Base-by-base conservation (phyloP, 495 filamentous ascomycete genomes). In the Hypoxylon trugodes region DNA sequence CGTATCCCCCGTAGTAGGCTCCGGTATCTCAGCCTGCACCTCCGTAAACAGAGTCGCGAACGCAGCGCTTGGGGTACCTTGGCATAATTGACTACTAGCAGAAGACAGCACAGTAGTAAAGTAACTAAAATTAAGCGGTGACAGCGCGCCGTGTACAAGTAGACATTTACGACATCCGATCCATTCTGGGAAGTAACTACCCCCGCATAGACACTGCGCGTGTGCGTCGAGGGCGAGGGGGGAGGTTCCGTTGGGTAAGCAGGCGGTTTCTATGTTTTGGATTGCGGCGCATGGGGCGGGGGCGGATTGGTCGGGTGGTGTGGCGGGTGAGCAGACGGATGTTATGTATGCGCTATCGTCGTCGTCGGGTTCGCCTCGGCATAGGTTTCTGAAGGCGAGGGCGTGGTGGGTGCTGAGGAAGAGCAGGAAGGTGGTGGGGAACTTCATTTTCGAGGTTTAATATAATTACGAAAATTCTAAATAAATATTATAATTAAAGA, bases 141-240 rank as follows among this genome's bases (percentile, higher is more conserved):
- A 69, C 7, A 72, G 69, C 12, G 61, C 68, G 32, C 73, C 76
- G 69, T 79, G 76, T 19, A 71, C 55, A 32, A 58, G 69, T 19
- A 75, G 65, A 55, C 76, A 80, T 12, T 59, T 24, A 1, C 73
- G 70, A 53, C 77, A 80, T 33, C 65, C 72, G 2, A 69, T 36
- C 73, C 74, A 77, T 45, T 78, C 76, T 12, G 45, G 21, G 61
- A 78, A 77, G 60, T 69, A 77, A 48, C 68, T 70, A 1, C 77
- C 76, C 35, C 56, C 57, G 68, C 77, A 80, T 48, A 76, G 75
- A 56, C 77, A 78, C 49, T 77, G 55, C 25, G 75, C 73, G 61
- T 78, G 75, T 6, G 75, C 76, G 19, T 69, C 59, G 21, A 74
- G 59, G 4, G 50, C 69, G 2, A 71, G 59, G 9, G 68, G 48